Evolutionary conservation across 2,329 filamentous ascomycete species (phyloP), one percentile per base, ranked within the genome.

Genomic region (Colletotrichum cordylinicola): DNA sequence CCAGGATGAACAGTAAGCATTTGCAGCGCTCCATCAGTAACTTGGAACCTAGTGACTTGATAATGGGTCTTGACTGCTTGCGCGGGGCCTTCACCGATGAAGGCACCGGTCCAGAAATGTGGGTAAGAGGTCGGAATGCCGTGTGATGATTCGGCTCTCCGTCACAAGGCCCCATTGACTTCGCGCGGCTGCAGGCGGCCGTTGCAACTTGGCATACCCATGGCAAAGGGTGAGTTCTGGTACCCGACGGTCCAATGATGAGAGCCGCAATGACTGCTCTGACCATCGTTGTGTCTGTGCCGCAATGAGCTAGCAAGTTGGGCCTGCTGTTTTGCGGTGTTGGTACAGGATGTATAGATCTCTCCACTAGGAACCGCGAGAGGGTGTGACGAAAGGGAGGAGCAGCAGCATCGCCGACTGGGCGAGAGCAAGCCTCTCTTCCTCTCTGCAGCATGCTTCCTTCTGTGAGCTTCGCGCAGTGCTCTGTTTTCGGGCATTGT

Each of bases 171-270:
- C 70, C 72, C 71, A 64, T 48, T 55, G 24, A 70, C 52, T 16
- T 75, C 37, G 55, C 70, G 66, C 71, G 55, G 74, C 74, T 75
- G 74, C 74, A 74, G 71, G 66, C 66, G 71, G 52, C 74, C 71
- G 74, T 76, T 76, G 52, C 48, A 73, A 65, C 70, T 74, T 73
- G 70, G 69, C 58, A 76, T 65, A 76, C 27, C 70, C 70, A 76
- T 75, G 74, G 70, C 29, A 64, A 29, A 52, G 56, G 29, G 52
- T 10, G 48, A 74, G 58, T 48, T 64, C 64, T 68, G 48, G 70
- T 58, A 33, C 55, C n/a, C 33, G 60, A 21, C 37, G 16, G 65
- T 56, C 74, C 74, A 76, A 76, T 76, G 43, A 52, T 29, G 70
- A 69, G 65, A 72, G 70, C 64, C 70, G 65, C 58, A 76, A 65